phyloP scores from a whole-genome alignment of 257 asterid genomes.

The Primulina huaijiensis region DNA sequence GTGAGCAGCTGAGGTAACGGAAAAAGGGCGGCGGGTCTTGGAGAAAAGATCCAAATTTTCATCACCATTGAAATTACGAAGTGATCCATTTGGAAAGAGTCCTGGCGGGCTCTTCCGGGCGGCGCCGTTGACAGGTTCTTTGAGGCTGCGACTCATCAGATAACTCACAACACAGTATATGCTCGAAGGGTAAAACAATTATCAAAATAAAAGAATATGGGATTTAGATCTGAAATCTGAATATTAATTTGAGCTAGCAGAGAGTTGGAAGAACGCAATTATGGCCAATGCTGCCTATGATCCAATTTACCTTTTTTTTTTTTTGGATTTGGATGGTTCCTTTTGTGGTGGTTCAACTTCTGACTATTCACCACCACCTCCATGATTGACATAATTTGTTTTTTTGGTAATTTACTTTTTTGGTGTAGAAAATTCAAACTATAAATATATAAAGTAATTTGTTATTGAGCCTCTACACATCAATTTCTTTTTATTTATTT shows the following conservation, averaged over 20 bases:
- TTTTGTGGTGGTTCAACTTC: too few species aligned
- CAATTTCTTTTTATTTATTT: too few species aligned
- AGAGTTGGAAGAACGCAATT: neutral
- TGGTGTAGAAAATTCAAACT: too few species aligned
- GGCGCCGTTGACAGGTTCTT: constrained; percentile 55
- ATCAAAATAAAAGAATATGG: too few species aligned
- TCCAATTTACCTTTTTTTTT: neutral
- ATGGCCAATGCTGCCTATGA: neutral
- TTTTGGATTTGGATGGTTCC: too few species aligned
- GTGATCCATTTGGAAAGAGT: constrained; percentile 45
- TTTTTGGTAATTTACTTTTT: too few species aligned
- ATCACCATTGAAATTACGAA: constrained; percentile 35
- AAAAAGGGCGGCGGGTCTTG: constrained; percentile 66
- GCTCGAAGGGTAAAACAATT: neutral
- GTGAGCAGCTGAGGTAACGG: constrained; percentile 49
- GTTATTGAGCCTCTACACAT: too few species aligned
- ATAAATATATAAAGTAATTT: too few species aligned
- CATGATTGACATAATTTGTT: too few species aligned
- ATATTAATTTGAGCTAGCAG: neutral
- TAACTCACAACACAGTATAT: neutral
- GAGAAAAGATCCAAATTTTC: constrained; percentile 88
- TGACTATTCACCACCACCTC: neutral
- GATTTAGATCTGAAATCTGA: constrained; percentile 5
- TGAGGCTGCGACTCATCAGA: constrained; percentile 61
- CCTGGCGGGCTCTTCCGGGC: constrained; percentile 47